Conservation (phyloP, 2,329 filamentous ascomycete species). For the Cladophialophora psammophila region DNA sequence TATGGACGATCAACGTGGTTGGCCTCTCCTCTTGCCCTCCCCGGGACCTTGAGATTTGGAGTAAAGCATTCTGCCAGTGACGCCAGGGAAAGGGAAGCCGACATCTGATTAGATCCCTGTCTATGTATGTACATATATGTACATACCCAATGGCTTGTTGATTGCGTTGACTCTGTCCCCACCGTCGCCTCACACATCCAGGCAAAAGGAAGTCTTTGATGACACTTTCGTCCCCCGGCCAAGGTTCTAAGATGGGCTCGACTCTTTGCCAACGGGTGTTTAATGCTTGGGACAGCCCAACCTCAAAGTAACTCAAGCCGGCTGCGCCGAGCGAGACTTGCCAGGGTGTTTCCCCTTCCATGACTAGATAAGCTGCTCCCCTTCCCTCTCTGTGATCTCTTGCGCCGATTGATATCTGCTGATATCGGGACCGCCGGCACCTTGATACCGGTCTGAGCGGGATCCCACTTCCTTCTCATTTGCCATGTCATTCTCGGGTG, state of each 20-base stretch:
- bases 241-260: background rate
- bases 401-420: background rate
- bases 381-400: background rate
- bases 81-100: conserved; percentile 5
- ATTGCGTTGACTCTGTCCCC: background rate
- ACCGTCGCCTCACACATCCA: conserved; percentile 6
- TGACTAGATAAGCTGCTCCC: background rate
- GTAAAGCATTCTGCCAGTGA: background rate
- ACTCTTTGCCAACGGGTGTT: background rate
- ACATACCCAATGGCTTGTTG: conserved; percentile 8
- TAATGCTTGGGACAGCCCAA: background rate
- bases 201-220: background rate
- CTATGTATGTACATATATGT: too few species aligned
- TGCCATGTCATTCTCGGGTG: conserved; percentile 29
- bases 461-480: background rate
- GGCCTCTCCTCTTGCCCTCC: background rate
- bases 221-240: background rate
- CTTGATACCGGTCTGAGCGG: background rate
- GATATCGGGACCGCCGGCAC: background rate
- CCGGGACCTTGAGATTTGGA: background rate
- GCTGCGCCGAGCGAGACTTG: background rate
- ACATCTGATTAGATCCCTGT: conserved; percentile 22
- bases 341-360: background rate
- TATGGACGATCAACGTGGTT: background rate
- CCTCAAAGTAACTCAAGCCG: background rate